Evolutionary conservation across 176 grass and related monocot species (phyloP).

Genomic region (Eremochloa ophiuroides): DNA sequence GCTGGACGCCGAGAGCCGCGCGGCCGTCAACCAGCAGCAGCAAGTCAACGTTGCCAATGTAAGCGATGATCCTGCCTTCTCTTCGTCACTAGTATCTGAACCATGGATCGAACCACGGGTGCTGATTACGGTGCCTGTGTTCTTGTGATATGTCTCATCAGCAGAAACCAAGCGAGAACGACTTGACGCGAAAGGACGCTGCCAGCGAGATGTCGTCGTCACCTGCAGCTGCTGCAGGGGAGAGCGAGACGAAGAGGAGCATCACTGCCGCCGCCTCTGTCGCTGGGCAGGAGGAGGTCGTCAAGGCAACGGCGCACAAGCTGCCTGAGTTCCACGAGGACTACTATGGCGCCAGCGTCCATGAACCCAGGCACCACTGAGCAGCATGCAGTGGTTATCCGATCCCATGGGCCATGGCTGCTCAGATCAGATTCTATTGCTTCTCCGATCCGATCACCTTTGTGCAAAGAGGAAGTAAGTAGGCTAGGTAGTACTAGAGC

Average conservation of each 20-base stretch:
- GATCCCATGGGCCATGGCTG: too few species aligned
- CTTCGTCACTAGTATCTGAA: background rate
- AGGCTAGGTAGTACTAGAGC: slow-evolving; percentile 1
- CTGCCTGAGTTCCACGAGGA: slow-evolving; percentile 65
- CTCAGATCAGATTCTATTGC: background rate
- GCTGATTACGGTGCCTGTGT: background rate
- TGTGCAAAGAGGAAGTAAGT: slow-evolving; percentile 5
- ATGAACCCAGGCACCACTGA: slow-evolving; percentile 67
- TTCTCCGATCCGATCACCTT: too few species aligned
- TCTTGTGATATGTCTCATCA: too few species aligned
- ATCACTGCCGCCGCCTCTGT: background rate
- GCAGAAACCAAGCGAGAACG: too few species aligned
- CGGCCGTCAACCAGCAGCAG: background rate
- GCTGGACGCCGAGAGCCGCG: slow-evolving; percentile 28
- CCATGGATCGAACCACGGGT: background rate
- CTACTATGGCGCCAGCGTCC: slow-evolving; percentile 69
- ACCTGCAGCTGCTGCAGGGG: too few species aligned
- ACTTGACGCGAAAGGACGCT: too few species aligned
- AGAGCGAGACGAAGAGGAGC: slow-evolving; percentile 6
- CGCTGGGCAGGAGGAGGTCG: background rate
- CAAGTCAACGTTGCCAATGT: background rate
- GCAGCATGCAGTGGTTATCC: too few species aligned
- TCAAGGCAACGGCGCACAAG: slow-evolving; percentile 31
- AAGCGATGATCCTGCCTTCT: slow-evolving; percentile 1
- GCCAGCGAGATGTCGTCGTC: too few species aligned